These are phyloP conservation scores for Russula virescens DNA, from an alignment of 768 basidiomycete genomes.

Conservation along the genomic window DNA sequence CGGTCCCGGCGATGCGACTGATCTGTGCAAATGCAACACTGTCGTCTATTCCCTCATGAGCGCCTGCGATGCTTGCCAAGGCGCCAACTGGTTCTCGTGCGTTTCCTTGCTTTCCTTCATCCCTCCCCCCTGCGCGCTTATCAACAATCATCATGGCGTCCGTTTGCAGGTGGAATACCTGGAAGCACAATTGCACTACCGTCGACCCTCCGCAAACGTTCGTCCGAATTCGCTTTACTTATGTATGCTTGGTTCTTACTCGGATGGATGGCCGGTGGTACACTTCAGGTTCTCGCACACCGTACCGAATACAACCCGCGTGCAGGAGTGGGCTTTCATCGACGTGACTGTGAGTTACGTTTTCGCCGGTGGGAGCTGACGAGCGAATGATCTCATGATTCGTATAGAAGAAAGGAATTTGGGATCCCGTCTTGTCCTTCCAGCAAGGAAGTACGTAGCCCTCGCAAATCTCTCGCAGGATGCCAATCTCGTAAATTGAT, in stretches of 20 bases:
- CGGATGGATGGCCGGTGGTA: too few relatives aligned
- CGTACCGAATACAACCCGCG: background rate
- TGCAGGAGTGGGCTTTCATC: conserved; percentile 16
- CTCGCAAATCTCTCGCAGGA: too few relatives aligned
- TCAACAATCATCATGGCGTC: too few relatives aligned
- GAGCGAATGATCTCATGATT: too few relatives aligned
- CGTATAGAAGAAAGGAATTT: background rate
- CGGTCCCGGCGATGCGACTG: conserved; percentile 26
- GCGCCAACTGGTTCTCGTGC: conserved; percentile 20
- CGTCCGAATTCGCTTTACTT: too few relatives aligned
- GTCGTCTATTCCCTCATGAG: conserved; percentile 34
- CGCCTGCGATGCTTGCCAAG: conserved; percentile 34
- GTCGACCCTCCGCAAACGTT: conserved; percentile 4
- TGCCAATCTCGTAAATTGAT: too few relatives aligned
- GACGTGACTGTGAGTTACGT: conserved; percentile 9
- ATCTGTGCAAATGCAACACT: conserved; percentile 31
- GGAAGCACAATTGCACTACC: background rate
- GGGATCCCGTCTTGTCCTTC: conserved; percentile 4
- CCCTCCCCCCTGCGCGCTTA: too few relatives aligned
- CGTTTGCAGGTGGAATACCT: background rate
- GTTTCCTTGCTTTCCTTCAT: background rate
- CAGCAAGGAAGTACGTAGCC: conserved; percentile 9
- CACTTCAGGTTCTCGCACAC: background rate
- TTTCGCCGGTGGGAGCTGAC: too few relatives aligned
- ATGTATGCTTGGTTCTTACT: too few relatives aligned